A percentile compares a stretch with the other conserved stretches of the same genome.
Conservation (phyloP, 371 early-diverging fungal genomes). For the Zychaea mexicana region DNA sequence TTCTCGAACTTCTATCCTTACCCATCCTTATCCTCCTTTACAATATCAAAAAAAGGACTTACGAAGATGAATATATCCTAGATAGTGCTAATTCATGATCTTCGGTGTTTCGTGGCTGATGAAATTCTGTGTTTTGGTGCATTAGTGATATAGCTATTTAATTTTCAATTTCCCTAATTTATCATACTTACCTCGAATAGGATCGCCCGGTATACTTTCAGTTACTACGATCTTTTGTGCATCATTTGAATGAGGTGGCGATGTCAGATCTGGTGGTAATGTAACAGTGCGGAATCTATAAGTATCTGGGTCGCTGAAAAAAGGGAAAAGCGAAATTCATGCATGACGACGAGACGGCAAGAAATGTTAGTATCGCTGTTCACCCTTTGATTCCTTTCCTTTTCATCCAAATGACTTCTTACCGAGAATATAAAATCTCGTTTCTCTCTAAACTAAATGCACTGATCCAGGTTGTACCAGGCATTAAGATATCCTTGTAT, state of each 20-base stretch:
- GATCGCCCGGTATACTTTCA: slow-evolving; percentile 27
- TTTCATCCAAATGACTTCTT: too few relatives aligned
- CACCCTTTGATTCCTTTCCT: neutral
- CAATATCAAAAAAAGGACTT: slow-evolving; percentile 1
- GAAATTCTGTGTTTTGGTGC: slow-evolving; percentile 1
- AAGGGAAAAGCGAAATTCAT: too few relatives aligned
- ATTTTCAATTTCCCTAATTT: neutral
- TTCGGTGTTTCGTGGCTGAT: slow-evolving; percentile 8
- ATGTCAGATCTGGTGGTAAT: slow-evolving; percentile 21
- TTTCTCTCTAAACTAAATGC: slow-evolving; percentile 35
- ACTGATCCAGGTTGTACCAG: slow-evolving; percentile 42
- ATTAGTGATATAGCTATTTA: neutral
- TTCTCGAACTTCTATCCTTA: too few relatives aligned
- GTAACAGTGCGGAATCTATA: slow-evolving; percentile 35
- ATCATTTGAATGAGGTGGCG: neutral
- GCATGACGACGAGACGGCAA: neutral
- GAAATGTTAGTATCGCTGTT: neutral
- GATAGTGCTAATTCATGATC: slow-evolving; percentile 3
- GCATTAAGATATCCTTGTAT: slow-evolving; percentile 34
- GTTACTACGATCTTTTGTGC: slow-evolving; percentile 1
- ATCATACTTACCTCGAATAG: slow-evolving; percentile 19
- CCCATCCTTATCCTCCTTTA: neutral
- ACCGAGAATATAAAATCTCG: slow-evolving; percentile 41
- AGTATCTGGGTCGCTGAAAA: slow-evolving; percentile 42
- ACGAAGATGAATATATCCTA: slow-evolving; percentile 7